Percentiles rank a stretch among this genome's conserved stretches.
phyloP scores from a whole-genome alignment of 305 asterid genomes.

The Withania somnifera region DNA sequence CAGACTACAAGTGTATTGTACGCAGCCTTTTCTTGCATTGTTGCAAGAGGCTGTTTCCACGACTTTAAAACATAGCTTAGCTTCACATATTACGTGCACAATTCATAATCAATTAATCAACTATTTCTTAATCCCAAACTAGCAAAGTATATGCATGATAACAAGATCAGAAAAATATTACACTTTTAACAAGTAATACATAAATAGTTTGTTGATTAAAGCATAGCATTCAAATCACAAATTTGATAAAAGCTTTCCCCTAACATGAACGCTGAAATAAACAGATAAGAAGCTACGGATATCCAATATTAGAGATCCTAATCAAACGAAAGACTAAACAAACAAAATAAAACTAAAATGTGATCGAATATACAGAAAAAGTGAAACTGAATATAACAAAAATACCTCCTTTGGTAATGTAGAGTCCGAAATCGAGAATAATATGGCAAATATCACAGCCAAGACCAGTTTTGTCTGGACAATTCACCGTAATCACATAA shows the following conservation, averaged over 20 bases:
- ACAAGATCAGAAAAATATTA: not conserved
- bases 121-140: not conserved
- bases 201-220: not conserved
- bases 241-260: not conserved
- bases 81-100: not conserved
- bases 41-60: too few relatives aligned
- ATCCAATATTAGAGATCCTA: not conserved
- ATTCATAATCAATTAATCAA: not conserved
- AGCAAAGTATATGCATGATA: not conserved
- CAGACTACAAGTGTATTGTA: too few relatives aligned
- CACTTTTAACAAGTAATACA: too few relatives aligned
- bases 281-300: not conserved
- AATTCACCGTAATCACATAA: constrained; percentile 57
- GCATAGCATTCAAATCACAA: not conserved
- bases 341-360: not conserved
- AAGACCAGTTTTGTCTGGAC: constrained; percentile 61
- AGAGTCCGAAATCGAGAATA: constrained; percentile 65
- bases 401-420: constrained; percentile 61
- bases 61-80: not conserved
- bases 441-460: constrained; percentile 65
- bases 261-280: too few relatives aligned
- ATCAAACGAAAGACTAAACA: not conserved
- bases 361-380: not conserved
- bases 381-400: not conserved
- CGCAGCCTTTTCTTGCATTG: too few relatives aligned